Conservation (phyloP, 1,284 basidiomycete species). For the Rugosomyces carneus region DNA sequence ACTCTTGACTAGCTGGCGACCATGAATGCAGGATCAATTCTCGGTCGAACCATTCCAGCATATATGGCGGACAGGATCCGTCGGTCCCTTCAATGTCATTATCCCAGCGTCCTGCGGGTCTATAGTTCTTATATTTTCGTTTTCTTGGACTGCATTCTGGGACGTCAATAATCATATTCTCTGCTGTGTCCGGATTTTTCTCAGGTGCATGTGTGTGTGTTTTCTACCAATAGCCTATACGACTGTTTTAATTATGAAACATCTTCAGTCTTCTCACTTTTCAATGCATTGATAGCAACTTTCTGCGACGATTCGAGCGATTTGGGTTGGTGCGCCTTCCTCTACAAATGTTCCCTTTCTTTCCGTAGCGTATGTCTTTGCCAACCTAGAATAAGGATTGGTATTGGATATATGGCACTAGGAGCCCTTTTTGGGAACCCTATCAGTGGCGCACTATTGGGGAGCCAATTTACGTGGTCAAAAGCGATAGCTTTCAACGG, state of each 20-base stretch:
- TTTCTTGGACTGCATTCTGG: constrained; percentile 26
- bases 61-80: constrained; percentile 18
- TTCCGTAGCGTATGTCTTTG: background rate
- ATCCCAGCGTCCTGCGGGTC: constrained; percentile 20
- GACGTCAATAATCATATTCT: constrained; percentile 26
- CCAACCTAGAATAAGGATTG: constrained; percentile 14
- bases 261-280: constrained; percentile 10
- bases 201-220: constrained; percentile 30
- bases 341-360: background rate
- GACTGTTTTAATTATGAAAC: too few relatives aligned
- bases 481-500: constrained; percentile 15
- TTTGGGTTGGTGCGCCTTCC: constrained; percentile 8
- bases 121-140: constrained; percentile 25
- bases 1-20: constrained; percentile 13
- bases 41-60: constrained; percentile 23
- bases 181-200: constrained; percentile 33
- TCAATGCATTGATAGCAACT: constrained; percentile 3
- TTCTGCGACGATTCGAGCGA: constrained; percentile 10
- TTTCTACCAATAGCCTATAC: too few relatives aligned
- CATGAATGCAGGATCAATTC: constrained; percentile 15
- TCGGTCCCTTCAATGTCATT: constrained; percentile 25
- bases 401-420: constrained; percentile 13
- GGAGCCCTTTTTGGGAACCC: constrained; percentile 17
- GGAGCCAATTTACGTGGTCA: constrained; percentile 12
- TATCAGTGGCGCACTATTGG: constrained; percentile 16